Percentiles rank a stretch among this genome's conserved stretches.
Conservation (phyloP, 176 grass and related monocot species). For the Pharus latifolius region DNA sequence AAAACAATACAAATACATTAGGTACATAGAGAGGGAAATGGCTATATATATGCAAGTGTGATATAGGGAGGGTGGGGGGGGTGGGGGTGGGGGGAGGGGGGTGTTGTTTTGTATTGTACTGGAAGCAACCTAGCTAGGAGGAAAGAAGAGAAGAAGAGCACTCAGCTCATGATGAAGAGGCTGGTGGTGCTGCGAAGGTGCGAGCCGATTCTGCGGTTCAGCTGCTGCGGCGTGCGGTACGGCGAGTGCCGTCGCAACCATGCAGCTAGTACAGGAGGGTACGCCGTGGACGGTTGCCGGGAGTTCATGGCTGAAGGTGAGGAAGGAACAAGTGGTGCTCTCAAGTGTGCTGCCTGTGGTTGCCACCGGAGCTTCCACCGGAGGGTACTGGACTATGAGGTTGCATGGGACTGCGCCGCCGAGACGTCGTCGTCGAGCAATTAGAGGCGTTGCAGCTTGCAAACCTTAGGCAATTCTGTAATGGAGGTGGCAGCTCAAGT, state of each 20-base stretch:
- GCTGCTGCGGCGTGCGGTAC: slow-evolving; percentile 51
- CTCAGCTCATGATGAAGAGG: slow-evolving; percentile 55
- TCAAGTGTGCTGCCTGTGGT: slow-evolving; percentile 61
- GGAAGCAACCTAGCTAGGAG: slow-evolving; percentile 3
- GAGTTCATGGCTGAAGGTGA: slow-evolving; percentile 73
- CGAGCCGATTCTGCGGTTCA: slow-evolving; percentile 41
- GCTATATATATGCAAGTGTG: slow-evolving; percentile 35
- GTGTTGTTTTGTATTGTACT: not conserved
- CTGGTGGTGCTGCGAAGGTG: slow-evolving; percentile 57
- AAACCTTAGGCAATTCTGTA: not conserved
- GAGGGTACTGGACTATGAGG: slow-evolving; percentile 57
- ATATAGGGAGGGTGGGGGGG: not conserved
- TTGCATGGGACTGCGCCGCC: slow-evolving; percentile 35
- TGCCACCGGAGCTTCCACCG: slow-evolving; percentile 81
- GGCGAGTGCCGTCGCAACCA: slow-evolving; percentile 77
- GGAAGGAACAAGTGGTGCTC: slow-evolving; percentile 39
- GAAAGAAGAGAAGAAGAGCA: not conserved
- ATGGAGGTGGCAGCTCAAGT: not conserved
- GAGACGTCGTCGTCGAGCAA: slow-evolving; percentile 9
- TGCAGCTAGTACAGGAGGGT: slow-evolving; percentile 52
- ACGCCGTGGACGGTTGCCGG: slow-evolving; percentile 66
- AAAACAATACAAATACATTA: slow-evolving; percentile 11
- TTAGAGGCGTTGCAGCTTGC: not conserved
- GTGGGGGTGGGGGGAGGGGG: too few species aligned
- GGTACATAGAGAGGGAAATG: slow-evolving; percentile 1